Evolutionary conservation across 2,329 filamentous ascomycete genomes (phyloP), one percentile per base, ranked within the genome.

Genomic region (Calonectria multiphialidica): DNA sequence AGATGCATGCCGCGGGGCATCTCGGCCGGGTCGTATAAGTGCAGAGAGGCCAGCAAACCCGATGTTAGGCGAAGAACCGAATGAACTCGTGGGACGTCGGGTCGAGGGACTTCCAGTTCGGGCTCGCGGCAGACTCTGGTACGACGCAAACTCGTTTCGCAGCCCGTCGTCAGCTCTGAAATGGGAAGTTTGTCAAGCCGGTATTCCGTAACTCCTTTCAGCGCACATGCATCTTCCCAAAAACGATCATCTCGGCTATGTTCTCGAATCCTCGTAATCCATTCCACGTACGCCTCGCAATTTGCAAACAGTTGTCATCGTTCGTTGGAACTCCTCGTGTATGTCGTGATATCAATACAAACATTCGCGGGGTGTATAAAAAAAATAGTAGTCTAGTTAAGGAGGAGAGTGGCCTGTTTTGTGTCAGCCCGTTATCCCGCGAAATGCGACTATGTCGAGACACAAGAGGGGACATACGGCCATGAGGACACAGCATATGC

Each of bases 401-500:
- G 73, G 68, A 84, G 78, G 65, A 84, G 82, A 42, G 83, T 84
- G 66, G 80, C 79, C 83, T 84, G 13, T 5, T 25, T 40, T 28
- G 25, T 6, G 66, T 77, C 23, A 77, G 75, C 50, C 4, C 7
- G 13, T n/a, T 45, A 15, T 62, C 23, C 57, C 57, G 25, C 16
- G 4, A 45, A 62, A 45, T 2, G 13, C 33, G 13, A n/a, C 33
- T 12, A 23, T 45, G 15, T 23, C 13, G 33, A 57, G 13, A 47
- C 28, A 62, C 57, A 37, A 3, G 33, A 57, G 21, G 40, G 16
- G 49, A 53, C 88, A 72, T 84, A 98, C 97, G 76, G 97, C 97
- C 96, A 99, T 98, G 79, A 95, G 85, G 37, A 98, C 88, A 83
- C 96, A 98, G 83, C 95, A 97, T 82, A 98, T 87, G 86, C 95